Conservation (phyloP, 1,139 yeast genomes). For the Yamadazyma diddensiae region DNA sequence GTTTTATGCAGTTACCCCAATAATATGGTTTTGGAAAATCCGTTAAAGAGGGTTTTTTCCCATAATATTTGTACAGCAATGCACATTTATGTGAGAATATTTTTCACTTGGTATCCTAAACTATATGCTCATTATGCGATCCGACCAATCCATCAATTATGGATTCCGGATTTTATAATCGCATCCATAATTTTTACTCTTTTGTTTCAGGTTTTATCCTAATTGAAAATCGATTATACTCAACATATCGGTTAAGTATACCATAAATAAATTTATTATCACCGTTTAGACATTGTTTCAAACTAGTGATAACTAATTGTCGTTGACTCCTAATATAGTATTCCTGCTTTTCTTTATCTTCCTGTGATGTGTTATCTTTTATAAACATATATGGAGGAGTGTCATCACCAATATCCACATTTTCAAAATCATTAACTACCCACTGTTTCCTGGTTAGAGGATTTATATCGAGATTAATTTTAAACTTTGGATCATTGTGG, state of each 20-base stretch:
- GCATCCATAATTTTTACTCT: background rate
- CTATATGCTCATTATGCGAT: no score
- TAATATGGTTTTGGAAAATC: no score
- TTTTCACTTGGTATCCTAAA: no score
- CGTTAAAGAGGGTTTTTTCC: no score
- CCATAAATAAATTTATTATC: slow-evolving; percentile 10
- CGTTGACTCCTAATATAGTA: slow-evolving; percentile 5
- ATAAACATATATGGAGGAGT: slow-evolving; percentile 17
- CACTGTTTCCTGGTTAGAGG: slow-evolving; percentile 32
- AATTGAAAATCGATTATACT: no score
- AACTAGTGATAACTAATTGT: slow-evolving; percentile 4
- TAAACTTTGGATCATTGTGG: slow-evolving; percentile 16
- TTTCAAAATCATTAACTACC: slow-evolving; percentile 45
- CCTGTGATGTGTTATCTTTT: slow-evolving; percentile 19
- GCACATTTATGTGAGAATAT: no score
- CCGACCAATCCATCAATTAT: no score
- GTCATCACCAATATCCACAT: slow-evolving; percentile 13
- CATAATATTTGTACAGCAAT: no score
- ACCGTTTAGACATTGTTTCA: slow-evolving; percentile 7
- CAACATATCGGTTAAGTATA: slow-evolving; percentile 11
- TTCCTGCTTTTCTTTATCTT: slow-evolving; percentile 15
- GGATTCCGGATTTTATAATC: no score
- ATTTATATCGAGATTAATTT: slow-evolving; percentile 24
- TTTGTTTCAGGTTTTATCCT: no score
- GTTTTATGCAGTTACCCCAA: no score